Evolutionary conservation across 768 basidiomycete genomes (phyloP).

Genomic region (Lentinula guzmanii): DNA sequence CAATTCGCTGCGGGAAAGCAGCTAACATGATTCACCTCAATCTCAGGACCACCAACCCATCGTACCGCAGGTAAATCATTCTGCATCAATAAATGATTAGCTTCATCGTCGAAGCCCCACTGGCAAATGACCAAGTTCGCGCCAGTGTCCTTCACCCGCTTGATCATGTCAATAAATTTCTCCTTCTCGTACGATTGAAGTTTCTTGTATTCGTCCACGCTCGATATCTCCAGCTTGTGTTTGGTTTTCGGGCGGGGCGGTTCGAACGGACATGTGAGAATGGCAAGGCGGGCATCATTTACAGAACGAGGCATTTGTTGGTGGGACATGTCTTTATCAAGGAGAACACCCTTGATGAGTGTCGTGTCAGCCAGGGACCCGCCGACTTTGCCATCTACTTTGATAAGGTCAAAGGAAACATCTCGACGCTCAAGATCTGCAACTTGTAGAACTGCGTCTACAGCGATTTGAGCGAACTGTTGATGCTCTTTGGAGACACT

Average conservation of each 20-base stretch:
- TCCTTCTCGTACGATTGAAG: slow-evolving; percentile 92
- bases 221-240: slow-evolving; percentile 96
- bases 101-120: slow-evolving; percentile 99
- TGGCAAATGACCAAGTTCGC: slow-evolving; percentile 99
- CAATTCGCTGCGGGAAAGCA: background rate
- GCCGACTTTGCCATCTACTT: slow-evolving; percentile 98
- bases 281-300: slow-evolving; percentile 87
- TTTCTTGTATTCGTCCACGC: slow-evolving; percentile 95
- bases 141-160: slow-evolving; percentile 90
- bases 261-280: slow-evolving; percentile 98
- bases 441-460: slow-evolving; percentile 92
- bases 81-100: slow-evolving; percentile 96
- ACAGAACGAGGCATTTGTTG: slow-evolving; percentile 94
- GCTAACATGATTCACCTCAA: slow-evolving; percentile 58
- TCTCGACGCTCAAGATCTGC: slow-evolving; percentile 94
- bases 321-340: slow-evolving; percentile 99
- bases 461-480: slow-evolving; percentile 96
- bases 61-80: slow-evolving; percentile 95
- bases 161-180: slow-evolving; percentile 97
- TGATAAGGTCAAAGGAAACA: slow-evolving; percentile 97
- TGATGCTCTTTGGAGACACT: slow-evolving; percentile 96
- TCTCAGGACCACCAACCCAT: slow-evolving; percentile 99
- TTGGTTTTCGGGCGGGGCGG: slow-evolving; percentile 99
- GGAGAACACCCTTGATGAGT: slow-evolving; percentile 93
- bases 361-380: slow-evolving; percentile 93